Evolutionary conservation across 805 yeast genomes (phyloP).

Genomic region (Ogataea paraovalis): DNA sequence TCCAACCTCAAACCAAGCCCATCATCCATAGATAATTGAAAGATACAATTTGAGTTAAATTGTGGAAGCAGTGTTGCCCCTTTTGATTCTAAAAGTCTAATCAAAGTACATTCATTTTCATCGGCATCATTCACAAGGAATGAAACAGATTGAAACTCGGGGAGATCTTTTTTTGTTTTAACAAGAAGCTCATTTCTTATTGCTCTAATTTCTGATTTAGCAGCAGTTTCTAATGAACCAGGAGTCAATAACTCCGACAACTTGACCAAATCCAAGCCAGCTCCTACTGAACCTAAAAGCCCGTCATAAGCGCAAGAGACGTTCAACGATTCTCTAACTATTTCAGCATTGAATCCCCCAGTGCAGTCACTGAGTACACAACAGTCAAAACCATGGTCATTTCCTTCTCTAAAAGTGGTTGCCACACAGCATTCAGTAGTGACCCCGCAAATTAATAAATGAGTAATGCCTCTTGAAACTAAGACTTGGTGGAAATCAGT

Average conservation of each 20-base stretch:
- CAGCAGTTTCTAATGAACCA: neutral
- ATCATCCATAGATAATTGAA: neutral
- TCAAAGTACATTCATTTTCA: neutral
- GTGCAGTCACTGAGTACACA: conserved; percentile 16
- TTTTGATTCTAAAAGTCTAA: neutral
- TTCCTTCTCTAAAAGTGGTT: conserved; percentile 31
- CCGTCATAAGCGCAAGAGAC: conserved; percentile 18
- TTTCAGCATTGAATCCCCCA: conserved; percentile 11
- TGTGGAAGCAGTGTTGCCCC: neutral
- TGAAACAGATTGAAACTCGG: neutral
- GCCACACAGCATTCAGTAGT: conserved; percentile 34
- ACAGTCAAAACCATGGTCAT: conserved; percentile 32
- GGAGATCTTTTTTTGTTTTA: neutral
- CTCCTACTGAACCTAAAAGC: conserved; percentile 11
- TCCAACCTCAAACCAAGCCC: neutral
- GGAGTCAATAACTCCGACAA: neutral
- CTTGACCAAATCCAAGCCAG: conserved; percentile 6
- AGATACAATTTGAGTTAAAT: neutral
- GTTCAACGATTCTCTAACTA: conserved; percentile 12
- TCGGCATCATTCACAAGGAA: neutral
- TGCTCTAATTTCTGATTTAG: neutral
- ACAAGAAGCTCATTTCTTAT: neutral
- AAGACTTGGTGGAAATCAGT: conserved; percentile 28
- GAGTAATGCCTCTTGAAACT: conserved; percentile 27
- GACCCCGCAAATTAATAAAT: conserved; percentile 28